Percentiles rank a stretch among this genome's conserved stretches.
phyloP scores from a whole-genome alignment of 495 filamentous ascomycete genomes.

The Penicillium bovifimosum region DNA sequence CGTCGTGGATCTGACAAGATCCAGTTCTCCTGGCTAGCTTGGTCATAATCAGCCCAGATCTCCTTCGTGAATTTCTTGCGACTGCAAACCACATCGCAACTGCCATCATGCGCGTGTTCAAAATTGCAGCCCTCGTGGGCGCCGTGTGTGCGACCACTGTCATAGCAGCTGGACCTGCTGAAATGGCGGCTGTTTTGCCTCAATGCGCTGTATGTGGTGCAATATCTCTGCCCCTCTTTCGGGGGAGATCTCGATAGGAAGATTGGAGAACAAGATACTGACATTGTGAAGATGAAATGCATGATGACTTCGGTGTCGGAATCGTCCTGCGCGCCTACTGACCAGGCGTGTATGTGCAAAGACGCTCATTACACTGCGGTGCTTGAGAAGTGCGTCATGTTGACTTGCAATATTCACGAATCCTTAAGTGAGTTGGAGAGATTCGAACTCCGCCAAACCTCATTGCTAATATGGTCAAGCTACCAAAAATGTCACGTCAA shows the following conservation, averaged over 20 bases:
- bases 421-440: conserved; percentile 19
- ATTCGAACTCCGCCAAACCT: neutral
- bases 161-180: conserved; percentile 9
- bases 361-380: conserved; percentile 12
- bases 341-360: conserved; percentile 25
- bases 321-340: conserved; percentile 18
- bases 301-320: conserved; percentile 17
- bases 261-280: neutral
- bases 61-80: neutral
- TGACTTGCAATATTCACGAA: conserved; percentile 21
- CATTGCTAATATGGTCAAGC: conserved; percentile 6
- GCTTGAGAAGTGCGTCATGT: conserved; percentile 18
- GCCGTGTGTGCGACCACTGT: conserved; percentile 1
- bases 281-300: conserved; percentile 20
- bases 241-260: neutral
- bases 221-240: neutral
- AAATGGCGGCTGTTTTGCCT: conserved; percentile 10
- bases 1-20: neutral
- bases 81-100: neutral
- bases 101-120: conserved; percentile 10
- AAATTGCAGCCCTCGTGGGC: neutral
- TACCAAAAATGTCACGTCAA: conserved; percentile 31
- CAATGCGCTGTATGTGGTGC: conserved; percentile 14
- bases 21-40: neutral
- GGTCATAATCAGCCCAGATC: neutral